Evolutionary conservation across 495 filamentous ascomycete species (phyloP), one percentile per base, ranked within the genome.

Genomic region (Podospora comata): DNA sequence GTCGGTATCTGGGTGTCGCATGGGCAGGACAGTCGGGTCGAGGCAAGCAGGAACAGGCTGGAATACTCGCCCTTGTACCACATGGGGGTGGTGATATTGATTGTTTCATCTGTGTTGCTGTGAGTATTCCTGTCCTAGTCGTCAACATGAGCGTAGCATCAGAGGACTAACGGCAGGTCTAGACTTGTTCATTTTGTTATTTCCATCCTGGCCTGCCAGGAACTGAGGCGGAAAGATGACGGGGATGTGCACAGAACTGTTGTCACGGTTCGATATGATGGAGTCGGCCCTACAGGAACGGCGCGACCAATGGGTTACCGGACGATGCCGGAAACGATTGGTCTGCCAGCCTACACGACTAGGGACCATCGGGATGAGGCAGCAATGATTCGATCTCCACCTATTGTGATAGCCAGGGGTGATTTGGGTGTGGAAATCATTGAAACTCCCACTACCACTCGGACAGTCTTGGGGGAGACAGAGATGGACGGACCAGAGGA

Each of bases 1-100:
- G 64, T 71, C 23, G 67, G 70, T 57, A 68, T 74, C 63, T 74
- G 72, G 72, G 72, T 74, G 1, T 64, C 61, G 54, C 59, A 68
- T 15, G 70, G 68, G 27, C 60, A 74, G 61, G 32, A 48, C 19
- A 32, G 61, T n/a, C 11, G 30, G 59, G 39, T 69, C 5, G 56
- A 67, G 7, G 26, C 54, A 18, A 32, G n/a, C 1, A 39, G 30
- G 4, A 59, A 60, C 16, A 19, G 19, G 61, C 44, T 64, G 56
- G 66, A 32, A 15, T 71, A 67, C 59, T 65, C 48, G 23, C 72
- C 54, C 13, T 68, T 67, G 44, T 74, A 72, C 23, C 65, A 68
- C 32, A 72, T 73, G 19, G 71, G 71, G 23, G 68, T 73, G n/a
- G 68, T 70, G 39, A n/a, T 70, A 11, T 62, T 73, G 4, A 62